Base-by-base conservation (phyloP, 2,329 filamentous ascomycete genomes). In the Trichophyton mentagrophytes region DNA sequence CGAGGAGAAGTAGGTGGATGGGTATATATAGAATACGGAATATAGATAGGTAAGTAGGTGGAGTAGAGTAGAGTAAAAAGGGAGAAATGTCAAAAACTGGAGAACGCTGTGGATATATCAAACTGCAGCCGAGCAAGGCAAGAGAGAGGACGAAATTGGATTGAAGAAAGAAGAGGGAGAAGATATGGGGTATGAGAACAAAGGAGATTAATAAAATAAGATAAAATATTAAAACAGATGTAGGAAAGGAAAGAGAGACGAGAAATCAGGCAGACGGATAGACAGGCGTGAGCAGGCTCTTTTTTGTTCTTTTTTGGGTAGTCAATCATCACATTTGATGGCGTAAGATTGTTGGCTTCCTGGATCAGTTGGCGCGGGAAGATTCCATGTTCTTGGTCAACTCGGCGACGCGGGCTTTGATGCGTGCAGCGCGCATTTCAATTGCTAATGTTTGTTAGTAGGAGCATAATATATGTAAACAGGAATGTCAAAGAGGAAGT, bases 371-470 rank as follows among this genome's bases (percentile, higher is more conserved):
- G 55, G 11, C 33, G 11, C 55, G n/a, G n/a, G 61, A 63, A 33
- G 69, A 78, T 69, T 92, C 88, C 82, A 89, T 89, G 73, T 88
- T 89, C 67, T 87, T 87, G 1, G 93, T 99, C 67, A 99, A 77
- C 73, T 96, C 90, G 59, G 93, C 93, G 62, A 99, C 93, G 64
- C 93, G 87, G 63, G 93, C 93, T 77, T 96, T 97, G 81, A 99
- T 99, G 65, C 93, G 88, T 57, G 93, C 93, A 62, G 97, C 93
- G 66, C 93, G 89, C 57, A 90, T 91, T 74, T 99, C 93, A 69
- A 97, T 97, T 40, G 91, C 90, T 95, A 66, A 33, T 36, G 42
- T 25, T 57, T 42, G 47, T 57, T 57, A 57, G 38, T 13, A 57
- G 25, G 25, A 22, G 4, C 15, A 13, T 15, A 33, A 8, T 36